A percentile compares a stretch with the other conserved stretches of the same genome.
These are phyloP conservation scores for Aegilops bicornis DNA, from an alignment of 176 grass and related monocot species.

Conservation along the genomic window DNA sequence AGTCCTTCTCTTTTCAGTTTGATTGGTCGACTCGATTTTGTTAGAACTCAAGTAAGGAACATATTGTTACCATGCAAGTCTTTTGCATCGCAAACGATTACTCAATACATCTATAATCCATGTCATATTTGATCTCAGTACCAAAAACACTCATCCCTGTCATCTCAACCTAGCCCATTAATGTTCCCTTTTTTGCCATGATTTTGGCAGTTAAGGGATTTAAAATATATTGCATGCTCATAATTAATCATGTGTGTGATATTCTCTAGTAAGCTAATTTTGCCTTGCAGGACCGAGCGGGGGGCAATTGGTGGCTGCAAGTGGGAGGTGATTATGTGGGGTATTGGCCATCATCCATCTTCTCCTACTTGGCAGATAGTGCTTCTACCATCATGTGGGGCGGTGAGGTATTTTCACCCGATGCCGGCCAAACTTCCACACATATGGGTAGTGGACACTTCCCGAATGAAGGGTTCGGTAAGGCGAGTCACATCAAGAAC, in stretches of 20 bases:
- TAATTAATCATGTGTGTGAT: too few relatives aligned
- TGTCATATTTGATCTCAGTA: background rate
- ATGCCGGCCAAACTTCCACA: constrained; percentile 65
- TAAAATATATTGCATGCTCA: too few relatives aligned
- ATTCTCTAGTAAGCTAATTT: too few relatives aligned
- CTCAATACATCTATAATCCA: background rate
- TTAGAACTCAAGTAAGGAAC: background rate
- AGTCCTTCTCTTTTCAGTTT: background rate
- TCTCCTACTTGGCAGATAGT: constrained; percentile 64
- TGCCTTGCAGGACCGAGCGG: constrained; percentile 33
- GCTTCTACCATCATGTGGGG: constrained; percentile 79
- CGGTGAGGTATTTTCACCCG: constrained; percentile 63
- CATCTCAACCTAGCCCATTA: too few relatives aligned
- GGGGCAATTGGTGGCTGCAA: constrained; percentile 52
- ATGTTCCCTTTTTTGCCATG: too few relatives aligned
- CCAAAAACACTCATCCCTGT: background rate
- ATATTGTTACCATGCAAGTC: background rate
- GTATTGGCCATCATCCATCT: constrained; percentile 87
- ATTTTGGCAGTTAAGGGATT: too few relatives aligned
- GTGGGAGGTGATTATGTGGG: constrained; percentile 49
- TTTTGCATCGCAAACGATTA: background rate
- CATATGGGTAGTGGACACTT: constrained; percentile 85
- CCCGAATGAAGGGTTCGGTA: constrained; percentile 75
- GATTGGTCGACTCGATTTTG: background rate
- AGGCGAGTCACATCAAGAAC: constrained; percentile 78